Percentiles rank a stretch among this genome's conserved stretches.
Conservation (phyloP, 495 filamentous ascomycete genomes). For the Daldinia decipiens region DNA sequence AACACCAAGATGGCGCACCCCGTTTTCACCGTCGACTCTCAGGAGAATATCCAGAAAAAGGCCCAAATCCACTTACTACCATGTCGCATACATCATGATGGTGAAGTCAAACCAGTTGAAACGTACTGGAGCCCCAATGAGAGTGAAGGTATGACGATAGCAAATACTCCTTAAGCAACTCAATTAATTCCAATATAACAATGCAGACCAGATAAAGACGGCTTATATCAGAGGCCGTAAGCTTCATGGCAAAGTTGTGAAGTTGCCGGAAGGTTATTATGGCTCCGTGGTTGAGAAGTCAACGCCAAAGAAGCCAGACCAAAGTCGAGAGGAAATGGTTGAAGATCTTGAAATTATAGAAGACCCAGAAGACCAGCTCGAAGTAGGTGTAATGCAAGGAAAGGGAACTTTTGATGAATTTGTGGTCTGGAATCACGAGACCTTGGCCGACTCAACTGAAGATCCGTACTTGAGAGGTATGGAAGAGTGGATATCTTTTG, state of each 20-base stretch:
- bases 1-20: constrained; percentile 31
- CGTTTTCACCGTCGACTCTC: constrained; percentile 31
- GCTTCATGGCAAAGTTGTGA: constrained; percentile 72
- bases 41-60: constrained; percentile 46
- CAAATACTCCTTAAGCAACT: constrained; percentile 2
- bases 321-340: constrained; percentile 31
- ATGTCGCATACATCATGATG: constrained; percentile 83
- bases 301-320: constrained; percentile 46
- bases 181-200: background rate
- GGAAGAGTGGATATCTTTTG: constrained; percentile 86
- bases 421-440: constrained; percentile 85
- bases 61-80: constrained; percentile 83
- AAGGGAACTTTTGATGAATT: constrained; percentile 80
- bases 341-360: constrained; percentile 54
- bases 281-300: constrained; percentile 61
- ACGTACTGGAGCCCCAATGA: constrained; percentile 76
- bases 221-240: constrained; percentile 87
- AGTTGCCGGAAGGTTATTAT: constrained; percentile 78
- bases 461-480: constrained; percentile 71
- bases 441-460: constrained; percentile 54
- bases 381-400: constrained; percentile 65
- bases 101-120: constrained; percentile 69
- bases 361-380: constrained; percentile 60
- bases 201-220: constrained; percentile 59
- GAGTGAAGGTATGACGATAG: constrained; percentile 46